Percentiles rank a stretch among this genome's conserved stretches.
Evolutionary conservation across 1,139 yeast genomes (phyloP).

Genomic region (Yamadazyma diddensiae): DNA sequence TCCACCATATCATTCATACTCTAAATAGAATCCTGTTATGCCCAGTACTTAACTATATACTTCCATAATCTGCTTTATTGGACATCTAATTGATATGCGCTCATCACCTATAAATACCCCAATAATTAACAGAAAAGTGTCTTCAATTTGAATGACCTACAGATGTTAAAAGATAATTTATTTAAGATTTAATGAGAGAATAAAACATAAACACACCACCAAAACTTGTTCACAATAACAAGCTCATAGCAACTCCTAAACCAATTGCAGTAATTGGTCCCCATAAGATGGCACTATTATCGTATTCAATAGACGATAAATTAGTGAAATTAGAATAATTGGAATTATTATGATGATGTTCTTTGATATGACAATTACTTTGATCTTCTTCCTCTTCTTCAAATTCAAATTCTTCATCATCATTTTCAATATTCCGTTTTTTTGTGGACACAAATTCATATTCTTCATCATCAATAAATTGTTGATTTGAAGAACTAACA

Average conservation of each 20-base stretch:
- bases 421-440: slow-evolving; percentile 9
- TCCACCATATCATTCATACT: too few species aligned
- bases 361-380: slow-evolving; percentile 4
- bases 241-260: slow-evolving; percentile 21
- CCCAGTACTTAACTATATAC: too few species aligned
- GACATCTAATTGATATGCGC: too few species aligned
- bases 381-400: slow-evolving; percentile 5
- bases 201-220: slow-evolving; percentile 9
- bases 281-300: slow-evolving; percentile 11
- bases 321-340: slow-evolving; percentile 13
- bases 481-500: slow-evolving; percentile 16
- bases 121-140: too few species aligned
- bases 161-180: background rate
- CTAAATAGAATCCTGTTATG: too few species aligned
- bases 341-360: slow-evolving; percentile 9
- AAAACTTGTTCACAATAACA: slow-evolving; percentile 17
- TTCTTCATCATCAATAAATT: slow-evolving; percentile 14
- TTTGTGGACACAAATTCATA: slow-evolving; percentile 13
- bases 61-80: too few species aligned
- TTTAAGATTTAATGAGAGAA: slow-evolving; percentile 13
- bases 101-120: too few species aligned
- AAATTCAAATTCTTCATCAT: slow-evolving; percentile 5
- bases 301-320: slow-evolving; percentile 16
- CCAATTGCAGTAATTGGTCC: slow-evolving; percentile 14
- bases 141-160: background rate